Base-by-base conservation (phyloP, 768 basidiomycete species). In the Pseudohyphozyma bogoriensis region DNA sequence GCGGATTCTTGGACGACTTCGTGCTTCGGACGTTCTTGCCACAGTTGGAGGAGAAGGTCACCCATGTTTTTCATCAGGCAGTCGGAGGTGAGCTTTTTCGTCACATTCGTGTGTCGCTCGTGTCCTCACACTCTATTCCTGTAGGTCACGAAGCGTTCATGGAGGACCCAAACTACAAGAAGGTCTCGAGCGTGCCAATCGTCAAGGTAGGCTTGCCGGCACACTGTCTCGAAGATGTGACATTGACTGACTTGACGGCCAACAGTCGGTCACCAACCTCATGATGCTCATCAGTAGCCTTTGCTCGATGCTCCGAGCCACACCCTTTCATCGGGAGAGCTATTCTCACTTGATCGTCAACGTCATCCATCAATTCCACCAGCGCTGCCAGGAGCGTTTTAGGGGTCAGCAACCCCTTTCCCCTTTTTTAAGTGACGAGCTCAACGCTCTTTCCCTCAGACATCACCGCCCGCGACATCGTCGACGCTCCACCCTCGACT, bases 331-430 rank as follows among this genome's bases (percentile, higher is more conserved):
- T 70, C 81, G 85, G 62, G 93, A 97, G 73, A 91, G 85, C 71
- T 95, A 96, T 72, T 85, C 89, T 22, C 82, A 89, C n/a, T 78
- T 97, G 33, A 92, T 97, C 59, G 81, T 97, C 35, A 85, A 86
- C 20, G 86, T 97, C 56, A 86, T 96, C 59, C 89, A 93, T 42
- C 91, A 95, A 73, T 95, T 93, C 71, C 95, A 96, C 69, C 89
- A 95, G 71, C 82, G 86, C 31, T 96, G 90, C 67, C 89, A 87
- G 66, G 85, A 90, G 69, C 80, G 84, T 40, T 95, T 89, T 72
- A 85, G 89, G 63, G 81, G 82, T 70, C 76, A 87, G 36, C 15
- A 16, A 4, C 15, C 42, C 11, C 37, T 20, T 39, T 33, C 11
- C 22, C 18, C 24, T 28, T 15, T 18, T 26, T 5, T 16, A 15